Conservation (phyloP, 148 eudicot genomes). For the Diospyros kaki region DNA sequence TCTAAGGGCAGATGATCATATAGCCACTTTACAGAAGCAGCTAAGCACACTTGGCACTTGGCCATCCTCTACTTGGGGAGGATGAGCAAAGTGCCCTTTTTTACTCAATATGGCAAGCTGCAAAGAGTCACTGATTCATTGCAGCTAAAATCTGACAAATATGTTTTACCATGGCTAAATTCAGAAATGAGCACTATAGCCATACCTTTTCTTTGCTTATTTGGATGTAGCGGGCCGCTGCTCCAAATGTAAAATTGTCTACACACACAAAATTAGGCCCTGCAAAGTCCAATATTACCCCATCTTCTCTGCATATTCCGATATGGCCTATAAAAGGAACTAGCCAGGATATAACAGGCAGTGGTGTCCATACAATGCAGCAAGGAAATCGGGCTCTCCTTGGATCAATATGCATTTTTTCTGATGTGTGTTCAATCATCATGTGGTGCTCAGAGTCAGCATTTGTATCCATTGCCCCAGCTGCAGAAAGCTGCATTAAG, state of each 20-base stretch:
- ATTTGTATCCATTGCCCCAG: constrained; percentile 37
- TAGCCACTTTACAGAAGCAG: neutral
- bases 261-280: constrained; percentile 94
- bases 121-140: neutral
- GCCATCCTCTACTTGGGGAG: neutral
- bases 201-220: constrained; percentile 68
- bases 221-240: constrained; percentile 67
- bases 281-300: constrained; percentile 89
- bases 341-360: constrained; percentile 91
- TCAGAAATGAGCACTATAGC: neutral
- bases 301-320: constrained; percentile 96
- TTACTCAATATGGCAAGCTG: neutral
- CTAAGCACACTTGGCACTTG: neutral
- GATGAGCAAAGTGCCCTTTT: neutral
- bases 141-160: neutral
- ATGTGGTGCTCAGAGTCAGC: constrained; percentile 46
- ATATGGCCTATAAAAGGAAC: constrained; percentile 87
- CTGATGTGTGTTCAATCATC: constrained; percentile 37
- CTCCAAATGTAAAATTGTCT: constrained; percentile 85
- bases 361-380: constrained; percentile 93
- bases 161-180: neutral
- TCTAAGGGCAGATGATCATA: neutral
- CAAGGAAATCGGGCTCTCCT: constrained; percentile 67
- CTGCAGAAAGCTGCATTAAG: constrained; percentile 7
- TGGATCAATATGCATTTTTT: constrained; percentile 61